Base-by-base conservation (phyloP, 345 rosid species). In the Citrus reticulata region DNA sequence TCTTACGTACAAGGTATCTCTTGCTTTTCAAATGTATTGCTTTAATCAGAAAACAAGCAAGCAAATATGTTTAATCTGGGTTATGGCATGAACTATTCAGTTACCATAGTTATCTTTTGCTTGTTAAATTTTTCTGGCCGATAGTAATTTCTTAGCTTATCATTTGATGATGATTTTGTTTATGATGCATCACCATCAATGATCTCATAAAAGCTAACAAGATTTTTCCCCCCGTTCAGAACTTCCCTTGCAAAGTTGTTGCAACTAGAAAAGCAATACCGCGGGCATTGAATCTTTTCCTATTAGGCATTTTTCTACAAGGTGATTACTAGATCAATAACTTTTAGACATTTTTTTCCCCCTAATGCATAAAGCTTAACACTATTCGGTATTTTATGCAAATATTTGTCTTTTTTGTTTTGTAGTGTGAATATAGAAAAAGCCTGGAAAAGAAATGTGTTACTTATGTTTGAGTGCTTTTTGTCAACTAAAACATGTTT, bases 231-330 rank as follows among this genome's bases (percentile, higher is more conserved):
- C 70, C 67, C 49, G 5, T 54, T 65, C 82, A 95, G 98, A 91
- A 83, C 86, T 67, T 83, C 68, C 74, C 93, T 5, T 81, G 87
- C 83, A 88, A 82, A 84, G 84, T 66, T 57, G 78, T 61, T 51
- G 96, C 98, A 49, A 90, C 97, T 30, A 85, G 85, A 82, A 95
- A 93, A 82, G 92, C 93, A 46, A n/a, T 84, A 30, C 77, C 83
- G 62, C 90, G 95, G 69, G 80, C 90, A 0, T 70, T 90, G 40
- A 95, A 91, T 81, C 91, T 95, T 76, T 76, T 95, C 0, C 6
- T 79, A 6, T 77, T 93, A 61, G 97, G 98, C 66, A 80, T 93
- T 78, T 86, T 95, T 78, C 93, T 95, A 67, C 98, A 95, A 95
- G 98, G 98, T 91, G 71, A 35, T 65, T 19, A 29, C 10, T 60